These are phyloP conservation scores for Yarrowia galli DNA, from an alignment of 1,139 yeast species.

Conservation along the genomic window DNA sequence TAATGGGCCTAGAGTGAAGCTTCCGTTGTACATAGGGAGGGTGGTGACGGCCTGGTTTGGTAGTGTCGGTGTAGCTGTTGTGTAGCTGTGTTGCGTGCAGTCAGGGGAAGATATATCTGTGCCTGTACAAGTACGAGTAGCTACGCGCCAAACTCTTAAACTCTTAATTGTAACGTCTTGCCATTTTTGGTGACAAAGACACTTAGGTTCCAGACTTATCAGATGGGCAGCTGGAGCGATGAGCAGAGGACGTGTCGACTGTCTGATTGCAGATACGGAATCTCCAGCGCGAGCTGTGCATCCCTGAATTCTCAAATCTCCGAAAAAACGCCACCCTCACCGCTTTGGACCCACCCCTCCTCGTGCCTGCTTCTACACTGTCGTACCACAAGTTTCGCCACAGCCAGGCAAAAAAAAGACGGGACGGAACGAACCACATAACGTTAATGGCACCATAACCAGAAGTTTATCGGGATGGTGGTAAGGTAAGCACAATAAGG, in stretches of 20 bases:
- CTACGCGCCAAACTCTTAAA: constrained; percentile 20
- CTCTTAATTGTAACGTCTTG: constrained; percentile 12
- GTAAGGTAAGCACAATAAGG: no score
- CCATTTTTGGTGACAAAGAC: constrained; percentile 17
- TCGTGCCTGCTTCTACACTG: constrained; percentile 12
- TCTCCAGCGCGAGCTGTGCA: neutral
- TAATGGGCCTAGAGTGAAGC: constrained; percentile 25
- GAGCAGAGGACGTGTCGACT: neutral
- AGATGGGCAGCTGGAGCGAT: constrained; percentile 1
- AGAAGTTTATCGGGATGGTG: neutral
- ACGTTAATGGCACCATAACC: constrained; percentile 26
- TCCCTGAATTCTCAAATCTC: neutral
- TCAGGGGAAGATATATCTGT: constrained; percentile 4
- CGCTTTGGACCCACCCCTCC: neutral
- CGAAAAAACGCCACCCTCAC: neutral
- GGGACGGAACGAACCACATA: no score
- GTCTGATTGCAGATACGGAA: neutral
- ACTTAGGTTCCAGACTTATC: constrained; percentile 10
- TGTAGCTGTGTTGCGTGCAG: neutral
- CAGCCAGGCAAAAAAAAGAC: neutral
- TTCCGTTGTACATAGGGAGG: constrained; percentile 10
- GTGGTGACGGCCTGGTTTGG: neutral
- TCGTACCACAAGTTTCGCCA: constrained; percentile 34
- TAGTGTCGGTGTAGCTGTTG: neutral
- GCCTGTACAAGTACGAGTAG: no score